These are phyloP conservation scores for Xylaria sp. DNA, from an alignment of 495 filamentous ascomycete genomes.

Conservation along the genomic window DNA sequence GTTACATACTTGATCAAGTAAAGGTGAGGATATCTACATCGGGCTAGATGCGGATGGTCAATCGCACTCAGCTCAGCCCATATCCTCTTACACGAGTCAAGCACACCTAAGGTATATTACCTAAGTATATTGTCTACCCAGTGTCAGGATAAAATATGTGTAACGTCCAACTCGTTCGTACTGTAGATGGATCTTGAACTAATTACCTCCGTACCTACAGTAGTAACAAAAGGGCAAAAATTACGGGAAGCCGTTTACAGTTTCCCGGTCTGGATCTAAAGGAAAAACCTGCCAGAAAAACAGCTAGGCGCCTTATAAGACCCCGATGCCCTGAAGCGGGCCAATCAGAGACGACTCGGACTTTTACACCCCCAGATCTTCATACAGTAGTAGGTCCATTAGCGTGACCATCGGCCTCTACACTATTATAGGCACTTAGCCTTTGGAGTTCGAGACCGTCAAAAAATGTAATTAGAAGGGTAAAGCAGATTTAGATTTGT, in stretches of 20 bases:
- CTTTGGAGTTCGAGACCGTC: background rate
- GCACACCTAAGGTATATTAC: no score
- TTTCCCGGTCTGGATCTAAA: background rate
- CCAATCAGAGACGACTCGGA: constrained; percentile 16
- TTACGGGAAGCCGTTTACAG: background rate
- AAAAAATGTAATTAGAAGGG: background rate
- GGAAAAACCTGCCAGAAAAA: background rate
- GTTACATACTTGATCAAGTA: constrained; percentile 1
- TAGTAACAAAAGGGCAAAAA: background rate
- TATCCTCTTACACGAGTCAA: background rate
- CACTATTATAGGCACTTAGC: background rate
- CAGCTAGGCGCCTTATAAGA: background rate
- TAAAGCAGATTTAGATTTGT: background rate
- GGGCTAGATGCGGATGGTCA: background rate
- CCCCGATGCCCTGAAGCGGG: background rate
- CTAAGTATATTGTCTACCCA: no score
- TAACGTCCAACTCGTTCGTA: background rate
- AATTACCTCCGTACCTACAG: background rate
- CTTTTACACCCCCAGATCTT: constrained; percentile 19
- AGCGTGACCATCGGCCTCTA: background rate
- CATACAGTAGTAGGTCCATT: background rate
- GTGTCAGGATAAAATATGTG: no score
- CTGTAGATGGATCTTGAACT: background rate
- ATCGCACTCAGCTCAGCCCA: background rate
- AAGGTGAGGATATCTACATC: background rate